These are phyloP conservation scores for Jamesozyma hellenica DNA, from an alignment of 805 yeast genomes.

Conservation along the genomic window DNA sequence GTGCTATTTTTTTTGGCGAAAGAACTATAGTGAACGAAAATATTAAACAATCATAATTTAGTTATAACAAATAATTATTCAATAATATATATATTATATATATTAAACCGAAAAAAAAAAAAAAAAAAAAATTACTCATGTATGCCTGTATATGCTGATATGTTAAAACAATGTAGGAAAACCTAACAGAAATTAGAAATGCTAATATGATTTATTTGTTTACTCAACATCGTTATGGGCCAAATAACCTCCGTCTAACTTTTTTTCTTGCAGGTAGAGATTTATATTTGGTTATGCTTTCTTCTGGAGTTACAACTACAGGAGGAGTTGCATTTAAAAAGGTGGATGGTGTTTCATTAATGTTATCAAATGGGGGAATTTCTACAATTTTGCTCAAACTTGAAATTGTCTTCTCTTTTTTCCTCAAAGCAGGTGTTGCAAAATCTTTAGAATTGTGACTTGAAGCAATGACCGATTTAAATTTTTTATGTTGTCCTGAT, in stretches of 20 bases:
- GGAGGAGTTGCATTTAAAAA: not conserved
- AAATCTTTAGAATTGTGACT: not conserved
- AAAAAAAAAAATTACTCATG: not conserved
- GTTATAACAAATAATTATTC: not conserved
- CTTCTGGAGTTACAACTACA: not conserved
- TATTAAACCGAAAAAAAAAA: not conserved
- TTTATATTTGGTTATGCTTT: not conserved
- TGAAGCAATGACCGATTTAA: not conserved
- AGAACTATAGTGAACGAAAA: not conserved
- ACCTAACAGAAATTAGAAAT: too few species aligned
- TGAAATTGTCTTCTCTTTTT: not conserved
- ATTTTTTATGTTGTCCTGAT: not conserved
- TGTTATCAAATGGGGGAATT: not conserved
- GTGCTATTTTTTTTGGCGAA: slow-evolving; percentile 71
- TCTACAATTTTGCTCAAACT: not conserved
- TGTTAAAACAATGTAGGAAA: not conserved
- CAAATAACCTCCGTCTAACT: slow-evolving; percentile 31
- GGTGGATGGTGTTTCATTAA: too few species aligned
- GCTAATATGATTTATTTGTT: too few species aligned
- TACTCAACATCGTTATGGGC: slow-evolving; percentile 17
- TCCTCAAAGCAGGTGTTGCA: slow-evolving; percentile 1
- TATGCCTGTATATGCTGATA: slow-evolving; percentile 1
- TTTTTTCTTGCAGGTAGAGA: slow-evolving; percentile 16
- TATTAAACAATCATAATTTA: not conserved
- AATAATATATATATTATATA: not conserved